Evolutionary conservation across 495 filamentous ascomycete species (phyloP).

Genomic region (Elasticomyces elasticus): DNA sequence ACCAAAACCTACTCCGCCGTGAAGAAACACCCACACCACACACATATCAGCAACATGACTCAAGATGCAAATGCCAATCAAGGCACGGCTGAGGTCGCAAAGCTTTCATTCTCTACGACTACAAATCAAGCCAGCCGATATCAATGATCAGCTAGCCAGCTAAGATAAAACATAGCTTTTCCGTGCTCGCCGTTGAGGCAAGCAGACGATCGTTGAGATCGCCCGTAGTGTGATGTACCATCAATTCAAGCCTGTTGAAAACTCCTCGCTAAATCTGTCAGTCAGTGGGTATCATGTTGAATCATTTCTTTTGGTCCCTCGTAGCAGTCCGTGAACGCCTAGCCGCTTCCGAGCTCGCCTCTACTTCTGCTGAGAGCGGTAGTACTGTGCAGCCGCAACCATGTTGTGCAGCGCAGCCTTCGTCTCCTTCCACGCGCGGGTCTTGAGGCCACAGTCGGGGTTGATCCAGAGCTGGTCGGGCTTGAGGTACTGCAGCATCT

Average conservation of each 20-base stretch:
- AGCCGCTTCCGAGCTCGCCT: background rate
- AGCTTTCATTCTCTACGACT: background rate
- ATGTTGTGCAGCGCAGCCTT: constrained; percentile 85
- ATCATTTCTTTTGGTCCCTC: constrained; percentile 1
- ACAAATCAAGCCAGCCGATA: background rate
- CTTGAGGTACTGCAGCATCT: constrained; percentile 89
- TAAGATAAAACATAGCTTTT: background rate
- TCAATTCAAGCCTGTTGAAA: constrained; percentile 7
- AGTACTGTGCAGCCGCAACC: constrained; percentile 93
- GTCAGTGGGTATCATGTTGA: constrained; percentile 16
- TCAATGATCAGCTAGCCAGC: background rate
- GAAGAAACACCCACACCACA: background rate
- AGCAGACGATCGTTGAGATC: constrained; percentile 17
- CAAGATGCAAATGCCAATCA: background rate
- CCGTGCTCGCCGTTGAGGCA: constrained; percentile 8
- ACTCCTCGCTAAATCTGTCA: constrained; percentile 14
- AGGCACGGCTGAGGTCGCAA: background rate
- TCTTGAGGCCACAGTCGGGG: constrained; percentile 98
- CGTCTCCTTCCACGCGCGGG: constrained; percentile 90
- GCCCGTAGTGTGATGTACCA: background rate
- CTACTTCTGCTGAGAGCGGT: constrained; percentile 49
- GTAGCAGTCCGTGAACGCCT: constrained; percentile 2
- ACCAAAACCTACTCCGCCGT: background rate
- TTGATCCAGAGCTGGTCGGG: constrained; percentile 97
- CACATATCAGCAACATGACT: background rate